Conservation (phyloP, 2,329 filamentous ascomycete genomes). For the Trichophaea hybrida region DNA sequence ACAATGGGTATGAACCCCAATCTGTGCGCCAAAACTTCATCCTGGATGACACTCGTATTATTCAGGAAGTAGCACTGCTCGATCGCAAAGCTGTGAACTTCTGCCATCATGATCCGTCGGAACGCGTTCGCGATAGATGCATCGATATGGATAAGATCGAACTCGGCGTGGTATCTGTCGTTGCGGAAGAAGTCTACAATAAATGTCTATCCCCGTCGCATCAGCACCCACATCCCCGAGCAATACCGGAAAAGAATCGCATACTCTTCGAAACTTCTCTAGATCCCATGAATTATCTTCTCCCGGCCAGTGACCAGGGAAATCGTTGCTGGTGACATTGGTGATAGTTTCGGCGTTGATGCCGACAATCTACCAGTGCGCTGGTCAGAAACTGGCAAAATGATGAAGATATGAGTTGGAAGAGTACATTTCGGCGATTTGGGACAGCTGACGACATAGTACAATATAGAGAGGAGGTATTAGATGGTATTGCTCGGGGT, state of each 20-base stretch:
- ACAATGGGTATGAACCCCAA: conserved; percentile 82
- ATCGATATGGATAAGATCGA: conserved; percentile 84
- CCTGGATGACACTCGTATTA: conserved; percentile 95
- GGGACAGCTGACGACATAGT: background rate
- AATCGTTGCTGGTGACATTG: conserved; percentile 78
- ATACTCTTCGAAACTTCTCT: conserved; percentile 50
- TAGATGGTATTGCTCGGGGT: background rate
- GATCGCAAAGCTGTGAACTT: conserved; percentile 87
- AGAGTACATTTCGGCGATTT: background rate
- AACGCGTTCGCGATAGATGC: conserved; percentile 93
- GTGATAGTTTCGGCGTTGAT: conserved; percentile 84
- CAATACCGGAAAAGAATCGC: too few species aligned
- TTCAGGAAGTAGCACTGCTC: conserved; percentile 87
- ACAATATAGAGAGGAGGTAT: too few species aligned
- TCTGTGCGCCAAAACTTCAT: conserved; percentile 84
- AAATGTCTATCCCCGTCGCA: conserved; percentile 40
- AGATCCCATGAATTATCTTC: conserved; percentile 74
- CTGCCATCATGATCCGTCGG: conserved; percentile 84
- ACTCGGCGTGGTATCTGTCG: conserved; percentile 59
- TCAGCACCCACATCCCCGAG: background rate
- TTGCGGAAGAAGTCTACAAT: conserved; percentile 74
- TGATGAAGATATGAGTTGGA: background rate
- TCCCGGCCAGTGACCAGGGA: conserved; percentile 76
- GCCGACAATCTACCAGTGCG: conserved; percentile 56
- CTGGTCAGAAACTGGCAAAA: background rate